Evolutionary conservation across 1,284 basidiomycete genomes (phyloP), one percentile per base, ranked within the genome.

Genomic region (Malassezia yamatoensis): DNA sequence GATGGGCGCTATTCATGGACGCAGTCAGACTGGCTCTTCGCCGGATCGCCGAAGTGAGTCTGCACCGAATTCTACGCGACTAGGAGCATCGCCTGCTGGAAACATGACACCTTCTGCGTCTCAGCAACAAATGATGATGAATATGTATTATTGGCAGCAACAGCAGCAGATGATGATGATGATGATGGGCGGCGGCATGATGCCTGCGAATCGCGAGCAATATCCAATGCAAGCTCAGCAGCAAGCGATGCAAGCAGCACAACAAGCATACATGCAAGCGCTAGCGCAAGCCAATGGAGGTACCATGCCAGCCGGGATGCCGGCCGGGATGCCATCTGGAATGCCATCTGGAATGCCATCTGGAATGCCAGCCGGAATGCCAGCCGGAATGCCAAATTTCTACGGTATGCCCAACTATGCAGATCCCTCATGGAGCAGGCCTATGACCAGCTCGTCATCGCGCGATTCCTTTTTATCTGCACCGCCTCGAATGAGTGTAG

Each of bases 1-100:
- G 36, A 82, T 98, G 44, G 93, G 93, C 20, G 91, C 91, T 2
- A 91, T 98, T 66, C 90, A 89, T 24, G 88, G 86, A 16, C 90
- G 94, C 75, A 90, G 98, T 77, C 82, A 88, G 53, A 21, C 90
- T 45, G 24, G 24, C 24, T 29, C 24, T 29, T 90, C 96, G 74
- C 24, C 43, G 9, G 43, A 45, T 16, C 43, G 43, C 24, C 86
- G 88, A 7, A 34, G 21, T 16, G 15, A 71, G 66, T 65, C 33
- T 57, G 49, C n/a, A 60, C 51, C 36, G 62, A 62, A 40, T 56
- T 76, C 90, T 93, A 61, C 81, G 90, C 41, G 90, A 93, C 20
- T 15, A 6, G 29, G 18, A 33, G n/a, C 32, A 12, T 40, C 40
- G 5, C 37, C 35, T 20, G n/a, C 18, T 4, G 37, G n/a, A 47